Base-by-base conservation (phyloP, 345 rosid genomes). In the Cardamine chenopodiifolia region DNA sequence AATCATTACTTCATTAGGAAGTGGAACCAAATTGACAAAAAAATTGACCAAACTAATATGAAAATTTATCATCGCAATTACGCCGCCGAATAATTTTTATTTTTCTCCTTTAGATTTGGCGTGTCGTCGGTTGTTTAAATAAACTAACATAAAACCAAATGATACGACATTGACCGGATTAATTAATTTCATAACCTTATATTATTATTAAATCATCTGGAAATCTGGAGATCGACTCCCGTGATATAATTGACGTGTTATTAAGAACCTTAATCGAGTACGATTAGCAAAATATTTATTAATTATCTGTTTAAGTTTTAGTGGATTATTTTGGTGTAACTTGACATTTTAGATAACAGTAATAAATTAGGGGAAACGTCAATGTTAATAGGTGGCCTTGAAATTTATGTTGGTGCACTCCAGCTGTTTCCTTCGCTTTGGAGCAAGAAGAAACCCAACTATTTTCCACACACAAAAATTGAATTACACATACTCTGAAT, bases 371-470 rank as follows among this genome's bases (percentile, higher is more conserved):
- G 32, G 40, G 50, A 63, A 54, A 69, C 28, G 75, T 69, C 79
- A 69, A 62, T 54, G 70, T 76, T 18, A 68, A 68, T 53, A 76
- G 70, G 75, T 76, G 79, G 70, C 70, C 31, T 53, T 62, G 42
- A 32, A 58, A 48, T 22, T 18, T 49, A 12, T 32, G 57, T 8
- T 69, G 29, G 22, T 76, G 70, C 52, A 62, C 3, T 69, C 75
- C 75, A 69, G 70, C 70, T 76, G 65, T 53, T 62, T 54, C 42
- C 75, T 76, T 76, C 17, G 80, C 75, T 76, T 76, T 76, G 42
- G 75, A 76, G 79, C 65, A 76, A 76, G 40, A 28, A 68, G 39
- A 61, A 31, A 61, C 54, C 47, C 53, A 66, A 66, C 47, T 13
- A 15, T 44, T 66, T 47, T 15, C 18, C 32, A 58, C 32, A 66